Conservation (phyloP, 345 rosid genomes). For the Noccaea caerulescens region DNA sequence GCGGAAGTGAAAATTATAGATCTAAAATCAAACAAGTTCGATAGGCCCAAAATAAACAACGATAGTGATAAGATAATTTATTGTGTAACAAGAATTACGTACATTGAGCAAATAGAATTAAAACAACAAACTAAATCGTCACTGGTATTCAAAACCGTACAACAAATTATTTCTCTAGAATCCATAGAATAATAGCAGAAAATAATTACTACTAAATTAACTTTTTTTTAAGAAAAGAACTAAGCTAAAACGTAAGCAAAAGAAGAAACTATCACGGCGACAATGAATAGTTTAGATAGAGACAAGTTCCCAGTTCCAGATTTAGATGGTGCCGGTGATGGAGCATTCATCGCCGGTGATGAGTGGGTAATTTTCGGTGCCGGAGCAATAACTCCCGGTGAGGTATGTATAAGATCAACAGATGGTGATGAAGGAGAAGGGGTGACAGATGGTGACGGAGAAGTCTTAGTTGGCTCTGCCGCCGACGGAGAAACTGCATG, state of each 20-base stretch:
- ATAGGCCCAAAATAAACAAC: not conserved
- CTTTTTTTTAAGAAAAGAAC: not conserved
- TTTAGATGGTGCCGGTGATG: conserved; percentile 5
- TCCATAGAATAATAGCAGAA: not conserved
- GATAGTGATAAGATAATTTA: too few species aligned
- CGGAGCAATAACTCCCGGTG: not conserved
- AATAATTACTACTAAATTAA: not conserved
- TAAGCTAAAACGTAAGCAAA: conserved; percentile 17
- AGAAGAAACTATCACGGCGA: conserved; percentile 5
- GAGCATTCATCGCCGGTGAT: not conserved
- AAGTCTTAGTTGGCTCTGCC: not conserved
- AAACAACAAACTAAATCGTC: not conserved
- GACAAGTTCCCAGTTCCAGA: not conserved
- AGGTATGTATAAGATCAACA: not conserved
- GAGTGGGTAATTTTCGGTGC: not conserved
- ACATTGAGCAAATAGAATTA: not conserved
- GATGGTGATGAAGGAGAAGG: not conserved
- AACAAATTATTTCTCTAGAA: conserved; percentile 12
- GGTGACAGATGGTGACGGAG: not conserved
- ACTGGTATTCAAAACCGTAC: not conserved
- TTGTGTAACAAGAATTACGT: not conserved
- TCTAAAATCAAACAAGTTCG: not conserved
- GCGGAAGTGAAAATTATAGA: not conserved
- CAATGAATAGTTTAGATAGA: conserved; percentile 1
- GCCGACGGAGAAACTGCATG: conserved; percentile 2